These are phyloP conservation scores for Phytophthora sansomeana DNA, from an alignment of 352 stramenopile species.

Conservation along the genomic window DNA sequence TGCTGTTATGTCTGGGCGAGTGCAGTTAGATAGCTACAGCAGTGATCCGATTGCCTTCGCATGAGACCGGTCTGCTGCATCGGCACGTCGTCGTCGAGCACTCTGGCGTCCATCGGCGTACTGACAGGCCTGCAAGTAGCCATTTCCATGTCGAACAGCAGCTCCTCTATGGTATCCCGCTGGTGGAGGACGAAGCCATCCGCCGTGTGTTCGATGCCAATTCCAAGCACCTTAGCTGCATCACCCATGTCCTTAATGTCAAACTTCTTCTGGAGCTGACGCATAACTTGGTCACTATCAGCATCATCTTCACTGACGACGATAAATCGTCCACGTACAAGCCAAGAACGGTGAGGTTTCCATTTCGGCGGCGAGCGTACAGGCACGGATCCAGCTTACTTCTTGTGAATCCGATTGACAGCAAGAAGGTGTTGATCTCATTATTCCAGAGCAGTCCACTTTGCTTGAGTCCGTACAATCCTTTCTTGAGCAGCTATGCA, in stretches of 20 bases:
- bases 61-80: neutral
- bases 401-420: neutral
- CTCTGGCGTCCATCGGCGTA: constrained; percentile 1
- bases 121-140: neutral
- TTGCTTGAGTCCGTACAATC: constrained; percentile 10
- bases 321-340: constrained; percentile 16
- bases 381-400: constrained; percentile 13
- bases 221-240: constrained; percentile 1
- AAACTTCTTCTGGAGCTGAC: neutral
- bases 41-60: neutral
- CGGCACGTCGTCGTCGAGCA: constrained; percentile 1
- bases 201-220: constrained; percentile 1
- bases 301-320: constrained; percentile 1
- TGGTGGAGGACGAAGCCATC: constrained; percentile 6
- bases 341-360: constrained; percentile 6
- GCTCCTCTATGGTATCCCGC: constrained; percentile 3
- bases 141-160: constrained; percentile 9
- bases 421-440: neutral
- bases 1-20: neutral
- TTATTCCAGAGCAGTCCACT: constrained; percentile 16
- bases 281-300: constrained; percentile 5
- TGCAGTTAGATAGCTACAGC: neutral
- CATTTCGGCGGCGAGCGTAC: neutral
- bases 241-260: constrained; percentile 17
- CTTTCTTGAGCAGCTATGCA: neutral